Evolutionary conservation across 352 stramenopile species (phyloP).

Genomic region (Phytophthora vignae): DNA sequence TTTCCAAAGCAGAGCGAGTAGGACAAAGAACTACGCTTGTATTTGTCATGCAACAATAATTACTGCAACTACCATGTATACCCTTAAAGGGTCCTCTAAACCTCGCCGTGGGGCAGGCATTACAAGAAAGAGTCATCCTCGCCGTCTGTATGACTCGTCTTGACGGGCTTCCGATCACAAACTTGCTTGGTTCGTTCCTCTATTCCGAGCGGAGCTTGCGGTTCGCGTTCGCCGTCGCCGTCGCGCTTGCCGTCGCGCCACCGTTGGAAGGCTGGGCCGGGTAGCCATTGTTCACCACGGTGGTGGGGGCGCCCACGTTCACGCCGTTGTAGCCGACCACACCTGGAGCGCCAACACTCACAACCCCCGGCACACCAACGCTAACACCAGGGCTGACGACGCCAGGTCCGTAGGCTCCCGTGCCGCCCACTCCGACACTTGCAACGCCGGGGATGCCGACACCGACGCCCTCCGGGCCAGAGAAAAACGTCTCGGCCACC

Average conservation of each 20-base stretch:
- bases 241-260: not conserved
- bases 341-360: not conserved
- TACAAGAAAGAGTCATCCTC: too few relatives aligned
- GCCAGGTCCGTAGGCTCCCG: not conserved
- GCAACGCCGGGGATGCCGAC: not conserved
- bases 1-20: too few relatives aligned
- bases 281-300: not conserved
- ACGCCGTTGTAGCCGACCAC: not conserved
- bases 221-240: not conserved
- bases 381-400: not conserved
- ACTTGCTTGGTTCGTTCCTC: too few relatives aligned
- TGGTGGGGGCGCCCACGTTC: not conserved
- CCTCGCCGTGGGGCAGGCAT: too few relatives aligned
- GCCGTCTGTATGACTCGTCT: too few relatives aligned
- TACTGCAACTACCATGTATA: too few relatives aligned
- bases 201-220: not conserved
- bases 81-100: too few relatives aligned
- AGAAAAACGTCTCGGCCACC: not conserved
- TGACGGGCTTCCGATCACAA: too few relatives aligned
- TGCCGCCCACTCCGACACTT: not conserved
- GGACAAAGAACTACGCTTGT: too few relatives aligned
- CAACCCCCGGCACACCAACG: not conserved
- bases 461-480: not conserved
- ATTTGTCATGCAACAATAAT: too few relatives aligned
- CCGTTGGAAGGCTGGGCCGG: not conserved